A percentile compares a stretch with the other conserved stretches of the same genome.
phyloP scores from a whole-genome alignment of 495 filamentous ascomycete species.

The Articulospora tetracladia region DNA sequence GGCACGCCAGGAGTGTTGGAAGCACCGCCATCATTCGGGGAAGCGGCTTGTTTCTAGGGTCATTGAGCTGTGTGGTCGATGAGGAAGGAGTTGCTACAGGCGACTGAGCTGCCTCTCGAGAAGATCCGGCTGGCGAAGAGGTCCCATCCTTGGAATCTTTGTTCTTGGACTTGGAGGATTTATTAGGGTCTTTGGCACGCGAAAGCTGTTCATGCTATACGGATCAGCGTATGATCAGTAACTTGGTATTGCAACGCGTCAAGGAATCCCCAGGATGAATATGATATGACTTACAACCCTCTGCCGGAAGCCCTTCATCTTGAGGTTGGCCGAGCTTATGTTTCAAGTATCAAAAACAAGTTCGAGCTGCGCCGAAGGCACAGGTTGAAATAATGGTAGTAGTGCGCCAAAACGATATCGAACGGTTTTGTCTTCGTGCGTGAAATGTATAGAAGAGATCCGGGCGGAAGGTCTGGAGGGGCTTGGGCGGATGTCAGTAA shows the following conservation, averaged over 20 bases:
- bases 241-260: neutral
- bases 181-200: conserved; percentile 86
- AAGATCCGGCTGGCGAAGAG: conserved; percentile 61
- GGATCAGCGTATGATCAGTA: conserved; percentile 24
- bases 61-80: conserved; percentile 82
- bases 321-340: conserved; percentile 27
- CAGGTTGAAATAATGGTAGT: neutral
- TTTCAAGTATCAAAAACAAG: conserved; percentile 7
- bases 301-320: conserved; percentile 97
- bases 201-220: conserved; percentile 68
- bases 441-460: neutral
- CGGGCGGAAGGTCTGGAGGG: neutral
- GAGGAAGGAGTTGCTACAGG: conserved; percentile 70
- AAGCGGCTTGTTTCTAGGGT: conserved; percentile 77
- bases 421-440: neutral
- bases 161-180: conserved; percentile 88
- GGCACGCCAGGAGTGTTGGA: conserved; percentile 41
- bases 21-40: conserved; percentile 62
- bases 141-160: conserved; percentile 74
- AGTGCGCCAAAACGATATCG: neutral
- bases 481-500: neutral
- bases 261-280: neutral
- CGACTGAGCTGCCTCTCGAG: conserved; percentile 50
- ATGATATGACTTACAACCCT: conserved; percentile 75
- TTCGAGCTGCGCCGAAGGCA: neutral